Percentiles rank a stretch among this genome's conserved stretches.
Conservation (phyloP, 768 basidiomycete species). For the Dentipellis sp. region DNA sequence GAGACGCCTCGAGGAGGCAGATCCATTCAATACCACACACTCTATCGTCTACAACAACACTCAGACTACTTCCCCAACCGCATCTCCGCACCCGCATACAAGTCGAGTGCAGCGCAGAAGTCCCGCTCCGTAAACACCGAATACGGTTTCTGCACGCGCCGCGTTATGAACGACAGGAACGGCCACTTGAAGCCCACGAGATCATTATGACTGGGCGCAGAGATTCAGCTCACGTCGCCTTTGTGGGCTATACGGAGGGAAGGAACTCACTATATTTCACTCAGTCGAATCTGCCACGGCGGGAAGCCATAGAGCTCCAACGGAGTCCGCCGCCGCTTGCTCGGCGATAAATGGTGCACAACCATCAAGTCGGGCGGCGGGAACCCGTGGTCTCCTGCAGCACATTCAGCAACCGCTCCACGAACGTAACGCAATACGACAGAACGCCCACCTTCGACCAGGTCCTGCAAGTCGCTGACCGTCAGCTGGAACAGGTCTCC, state of each 20-base stretch:
- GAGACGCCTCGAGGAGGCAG: too few relatives aligned
- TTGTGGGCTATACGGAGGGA: not conserved
- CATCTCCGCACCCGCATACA: conserved; percentile 67
- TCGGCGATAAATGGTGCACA: conserved; percentile 46
- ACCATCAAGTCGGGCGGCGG: conserved; percentile 72
- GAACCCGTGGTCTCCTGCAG: conserved; percentile 40
- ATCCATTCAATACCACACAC: not conserved
- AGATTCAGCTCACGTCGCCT: not conserved
- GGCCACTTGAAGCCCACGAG: not conserved
- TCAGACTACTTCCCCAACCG: conserved; percentile 54
- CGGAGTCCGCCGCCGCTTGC: conserved; percentile 29
- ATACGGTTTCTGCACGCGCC: conserved; percentile 6
- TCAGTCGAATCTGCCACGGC: conserved; percentile 78
- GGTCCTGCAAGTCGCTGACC: conserved; percentile 33
- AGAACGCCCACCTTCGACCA: conserved; percentile 46
- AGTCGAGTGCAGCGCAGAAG: conserved; percentile 65
- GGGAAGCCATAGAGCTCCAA: conserved; percentile 70
- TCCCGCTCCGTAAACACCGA: conserved; percentile 32
- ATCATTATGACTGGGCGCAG: conserved; percentile 15
- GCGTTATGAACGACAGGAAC: not conserved
- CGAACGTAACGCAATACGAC: not conserved
- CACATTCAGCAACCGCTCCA: conserved; percentile 2
- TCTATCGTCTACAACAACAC: too few relatives aligned
- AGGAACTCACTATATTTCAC: conserved; percentile 63
- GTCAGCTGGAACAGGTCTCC: conserved; percentile 25